These are phyloP conservation scores for Euryodendron excelsum DNA, from an alignment of 148 eudicot species.

Conservation along the genomic window DNA sequence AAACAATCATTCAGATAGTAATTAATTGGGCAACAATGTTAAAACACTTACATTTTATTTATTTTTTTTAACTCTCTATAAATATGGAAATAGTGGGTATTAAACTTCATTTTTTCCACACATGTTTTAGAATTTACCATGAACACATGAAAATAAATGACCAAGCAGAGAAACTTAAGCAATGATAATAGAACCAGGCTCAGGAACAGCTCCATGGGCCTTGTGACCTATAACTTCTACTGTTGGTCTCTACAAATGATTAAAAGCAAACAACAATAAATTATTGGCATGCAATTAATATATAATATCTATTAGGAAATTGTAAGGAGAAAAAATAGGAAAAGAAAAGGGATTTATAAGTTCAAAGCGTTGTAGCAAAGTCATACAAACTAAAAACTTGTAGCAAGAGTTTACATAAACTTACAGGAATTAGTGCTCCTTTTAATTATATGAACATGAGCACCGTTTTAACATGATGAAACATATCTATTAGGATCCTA, in stretches of 20 bases:
- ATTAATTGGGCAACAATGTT: neutral
- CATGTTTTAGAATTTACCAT: too few relatives aligned
- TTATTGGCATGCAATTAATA: neutral
- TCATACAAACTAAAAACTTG: neutral
- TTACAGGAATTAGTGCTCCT: neutral
- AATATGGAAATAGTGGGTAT: too few relatives aligned
- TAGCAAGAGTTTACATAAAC: neutral
- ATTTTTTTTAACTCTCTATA: neutral
- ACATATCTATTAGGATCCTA: neutral
- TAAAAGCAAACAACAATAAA: conserved; percentile 8
- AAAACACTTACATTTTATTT: neutral
- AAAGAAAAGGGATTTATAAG: neutral
- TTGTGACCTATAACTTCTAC: conserved; percentile 93
- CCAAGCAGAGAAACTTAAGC: conserved; percentile 48
- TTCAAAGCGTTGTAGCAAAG: neutral
- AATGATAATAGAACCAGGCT: conserved; percentile 76
- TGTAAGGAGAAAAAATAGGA: neutral
- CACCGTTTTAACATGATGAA: neutral
- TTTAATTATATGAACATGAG: neutral
- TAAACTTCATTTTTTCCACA: too few relatives aligned
- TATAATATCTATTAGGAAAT: conserved; percentile 1
- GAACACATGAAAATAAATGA: neutral
- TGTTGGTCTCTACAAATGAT: conserved; percentile 54
- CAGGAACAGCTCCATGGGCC: conserved; percentile 91
- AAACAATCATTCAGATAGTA: neutral